phyloP scores from a whole-genome alignment of 345 rosid species.

The Dipteronia sinensis region DNA sequence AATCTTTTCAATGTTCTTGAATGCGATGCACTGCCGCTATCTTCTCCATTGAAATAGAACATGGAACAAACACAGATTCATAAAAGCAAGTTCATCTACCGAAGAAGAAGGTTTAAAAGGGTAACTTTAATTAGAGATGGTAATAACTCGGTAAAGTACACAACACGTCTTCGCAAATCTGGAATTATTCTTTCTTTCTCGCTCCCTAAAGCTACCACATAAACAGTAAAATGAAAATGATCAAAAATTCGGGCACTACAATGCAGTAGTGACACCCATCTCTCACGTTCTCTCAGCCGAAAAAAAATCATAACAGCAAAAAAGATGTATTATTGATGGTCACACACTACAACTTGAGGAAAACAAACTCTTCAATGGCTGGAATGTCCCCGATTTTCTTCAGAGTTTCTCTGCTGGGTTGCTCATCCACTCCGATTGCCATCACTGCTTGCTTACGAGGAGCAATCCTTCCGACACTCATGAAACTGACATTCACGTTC shows the following conservation, averaged over 20 bases:
- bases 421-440: conserved; percentile 85
- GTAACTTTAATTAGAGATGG: neutral
- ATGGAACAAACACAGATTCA: neutral
- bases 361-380: conserved; percentile 73
- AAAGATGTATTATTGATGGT: neutral
- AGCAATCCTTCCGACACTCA: conserved; percentile 89
- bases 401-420: conserved; percentile 53
- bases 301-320: neutral
- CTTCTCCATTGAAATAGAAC: neutral
- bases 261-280: conserved; percentile 16
- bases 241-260: conserved; percentile 35
- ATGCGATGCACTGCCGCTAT: neutral
- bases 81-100: too few species aligned
- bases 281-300: neutral
- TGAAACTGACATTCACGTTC: conserved; percentile 80
- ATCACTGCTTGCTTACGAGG: conserved; percentile 80
- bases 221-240: conserved; percentile 8
- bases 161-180: neutral
- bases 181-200: conserved; percentile 22
- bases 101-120: neutral
- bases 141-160: conserved; percentile 4
- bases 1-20: neutral
- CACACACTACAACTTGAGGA: conserved; percentile 58
- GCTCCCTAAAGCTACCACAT: conserved; percentile 10
- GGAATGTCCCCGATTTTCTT: conserved; percentile 70